Conservation (phyloP, 352 stramenopile species). For the Thraustochytrium sp. region DNA sequence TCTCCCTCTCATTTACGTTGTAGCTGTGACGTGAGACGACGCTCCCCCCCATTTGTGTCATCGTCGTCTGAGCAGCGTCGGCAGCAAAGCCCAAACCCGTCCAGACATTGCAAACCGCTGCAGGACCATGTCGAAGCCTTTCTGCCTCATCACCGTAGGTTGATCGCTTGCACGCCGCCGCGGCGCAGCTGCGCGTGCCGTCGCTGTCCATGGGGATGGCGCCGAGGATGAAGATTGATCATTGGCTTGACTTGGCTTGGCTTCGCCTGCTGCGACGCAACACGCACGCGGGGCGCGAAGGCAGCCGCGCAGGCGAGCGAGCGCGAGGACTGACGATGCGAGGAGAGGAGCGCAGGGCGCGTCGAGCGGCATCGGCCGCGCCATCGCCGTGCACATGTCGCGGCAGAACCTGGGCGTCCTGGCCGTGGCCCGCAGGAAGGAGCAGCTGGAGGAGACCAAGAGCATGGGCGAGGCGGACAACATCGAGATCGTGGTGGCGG, state of each 20-base stretch:
- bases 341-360: not conserved
- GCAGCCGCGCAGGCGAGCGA: not conserved
- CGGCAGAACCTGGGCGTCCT: constrained; percentile 9
- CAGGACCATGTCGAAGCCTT: not conserved
- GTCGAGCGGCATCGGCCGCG: constrained; percentile 41
- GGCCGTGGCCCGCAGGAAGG: constrained; percentile 32
- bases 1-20: too few species aligned
- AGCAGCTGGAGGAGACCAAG: constrained; percentile 35
- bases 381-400: constrained; percentile 32
- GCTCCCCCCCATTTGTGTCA: too few species aligned
- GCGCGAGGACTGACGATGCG: not conserved
- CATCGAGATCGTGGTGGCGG: constrained; percentile 25
- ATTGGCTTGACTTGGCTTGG: too few species aligned
- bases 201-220: not conserved
- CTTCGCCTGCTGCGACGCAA: too few species aligned
- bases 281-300: not conserved
- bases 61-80: too few species aligned
- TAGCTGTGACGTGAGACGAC: too few species aligned
- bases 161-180: not conserved
- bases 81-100: too few species aligned
- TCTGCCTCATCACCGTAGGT: not conserved
- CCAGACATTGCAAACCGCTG: too few species aligned
- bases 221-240: not conserved
- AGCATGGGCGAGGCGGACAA: not conserved
- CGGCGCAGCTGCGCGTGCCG: not conserved